phyloP scores from a whole-genome alignment of 139 green algal genomes.

The Micractinium conductrix region DNA sequence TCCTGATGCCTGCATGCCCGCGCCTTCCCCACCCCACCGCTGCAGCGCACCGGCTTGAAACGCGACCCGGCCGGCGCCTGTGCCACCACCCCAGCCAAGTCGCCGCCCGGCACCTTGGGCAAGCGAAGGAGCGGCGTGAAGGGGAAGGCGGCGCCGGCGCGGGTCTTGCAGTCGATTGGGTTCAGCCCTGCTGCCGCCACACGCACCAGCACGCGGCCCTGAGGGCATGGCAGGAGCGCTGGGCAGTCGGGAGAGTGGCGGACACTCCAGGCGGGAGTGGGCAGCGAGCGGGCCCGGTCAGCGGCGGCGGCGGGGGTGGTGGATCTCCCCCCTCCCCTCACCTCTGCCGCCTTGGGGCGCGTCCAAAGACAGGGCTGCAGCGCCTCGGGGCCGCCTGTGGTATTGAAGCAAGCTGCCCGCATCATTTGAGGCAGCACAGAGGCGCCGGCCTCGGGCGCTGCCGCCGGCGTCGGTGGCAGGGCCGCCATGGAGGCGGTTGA shows the following conservation, averaged over 20 bases:
- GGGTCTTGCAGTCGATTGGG: slow-evolving; percentile 8
- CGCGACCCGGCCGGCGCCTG: not conserved
- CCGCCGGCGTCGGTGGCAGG: no score
- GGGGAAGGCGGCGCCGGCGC: not conserved
- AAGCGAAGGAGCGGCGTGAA: not conserved
- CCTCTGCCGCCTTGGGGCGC: not conserved
- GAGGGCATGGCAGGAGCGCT: not conserved
- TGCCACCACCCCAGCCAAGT: slow-evolving; percentile 1
- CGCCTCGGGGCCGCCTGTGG: not conserved
- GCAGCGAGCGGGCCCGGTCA: not conserved
- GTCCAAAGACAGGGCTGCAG: slow-evolving; percentile 7
- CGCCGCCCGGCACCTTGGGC: slow-evolving; percentile 6
- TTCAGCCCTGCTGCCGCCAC: slow-evolving; percentile 8
- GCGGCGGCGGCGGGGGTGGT: not conserved
- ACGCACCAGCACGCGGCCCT: not conserved
- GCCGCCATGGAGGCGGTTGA: no score
- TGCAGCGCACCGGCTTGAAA: slow-evolving; percentile 12
- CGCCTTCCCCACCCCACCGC: no score
- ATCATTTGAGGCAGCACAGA: no score
- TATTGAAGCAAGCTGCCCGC: no score
- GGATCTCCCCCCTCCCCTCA: not conserved
- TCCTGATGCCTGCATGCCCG: no score
- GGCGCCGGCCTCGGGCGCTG: no score
- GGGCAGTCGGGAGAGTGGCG: not conserved
- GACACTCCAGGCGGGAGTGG: not conserved